A percentile compares a stretch with the other conserved stretches of the same genome.
Conservation (phyloP, 371 early-diverging fungal species). For the Lichtheimia ramosa region DNA sequence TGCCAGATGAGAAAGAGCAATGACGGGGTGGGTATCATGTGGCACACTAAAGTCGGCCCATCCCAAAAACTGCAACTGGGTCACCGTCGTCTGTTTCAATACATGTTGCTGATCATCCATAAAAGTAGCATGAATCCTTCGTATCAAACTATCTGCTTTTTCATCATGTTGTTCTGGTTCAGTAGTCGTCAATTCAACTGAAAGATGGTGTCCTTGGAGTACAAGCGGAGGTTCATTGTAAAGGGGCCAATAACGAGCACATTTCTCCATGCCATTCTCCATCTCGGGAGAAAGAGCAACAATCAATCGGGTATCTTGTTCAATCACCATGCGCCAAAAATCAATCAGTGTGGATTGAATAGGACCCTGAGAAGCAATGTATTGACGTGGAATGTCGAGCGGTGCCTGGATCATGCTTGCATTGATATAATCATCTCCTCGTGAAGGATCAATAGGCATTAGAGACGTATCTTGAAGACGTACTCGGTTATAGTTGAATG, state of each 20-base stretch:
- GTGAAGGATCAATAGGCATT: slow-evolving; percentile 1
- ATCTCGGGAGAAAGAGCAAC: slow-evolving; percentile 85
- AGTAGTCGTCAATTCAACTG: slow-evolving; percentile 1
- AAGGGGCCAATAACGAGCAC: slow-evolving; percentile 80
- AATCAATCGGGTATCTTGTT: slow-evolving; percentile 70
- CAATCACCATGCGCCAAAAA: slow-evolving; percentile 92
- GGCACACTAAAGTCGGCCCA: slow-evolving; percentile 94
- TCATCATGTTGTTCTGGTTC: slow-evolving; percentile 13
- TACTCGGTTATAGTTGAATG: slow-evolving; percentile 60
- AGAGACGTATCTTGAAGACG: slow-evolving; percentile 19
- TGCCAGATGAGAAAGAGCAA: slow-evolving; percentile 41
- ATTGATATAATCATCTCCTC: slow-evolving; percentile 78
- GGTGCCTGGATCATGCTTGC: slow-evolving; percentile 63
- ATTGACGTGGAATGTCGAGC: slow-evolving; percentile 37
- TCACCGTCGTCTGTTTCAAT: slow-evolving; percentile 31
- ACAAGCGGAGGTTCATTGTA: neutral
- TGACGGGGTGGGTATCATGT: slow-evolving; percentile 37
- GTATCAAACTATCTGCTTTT: slow-evolving; percentile 15
- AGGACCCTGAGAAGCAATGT: slow-evolving; percentile 94
- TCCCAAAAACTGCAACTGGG: slow-evolving; percentile 77
- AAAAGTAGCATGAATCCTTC: slow-evolving; percentile 13
- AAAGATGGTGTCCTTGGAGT: neutral
- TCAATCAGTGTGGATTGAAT: slow-evolving; percentile 71
- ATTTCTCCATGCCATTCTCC: slow-evolving; percentile 71
- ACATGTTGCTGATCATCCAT: neutral